Conservation (phyloP, 2,329 filamentous ascomycete species). For the Ceratocystiopsis sp. region DNA sequence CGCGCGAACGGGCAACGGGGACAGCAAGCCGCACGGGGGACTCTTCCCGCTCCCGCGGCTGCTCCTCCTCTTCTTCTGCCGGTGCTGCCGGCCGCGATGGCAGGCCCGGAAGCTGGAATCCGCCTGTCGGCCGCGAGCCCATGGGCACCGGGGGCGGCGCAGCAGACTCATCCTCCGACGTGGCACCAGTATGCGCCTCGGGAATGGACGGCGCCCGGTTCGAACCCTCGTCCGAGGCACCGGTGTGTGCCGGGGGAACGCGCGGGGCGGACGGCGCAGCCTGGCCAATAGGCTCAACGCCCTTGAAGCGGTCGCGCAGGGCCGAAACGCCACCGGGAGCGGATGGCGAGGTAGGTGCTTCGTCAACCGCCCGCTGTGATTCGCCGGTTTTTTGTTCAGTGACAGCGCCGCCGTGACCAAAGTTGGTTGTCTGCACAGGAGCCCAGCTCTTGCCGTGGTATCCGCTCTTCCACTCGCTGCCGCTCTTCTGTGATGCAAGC, state of each 20-base stretch:
- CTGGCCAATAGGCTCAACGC: conserved; percentile 51
- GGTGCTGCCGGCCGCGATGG: conserved; percentile 36
- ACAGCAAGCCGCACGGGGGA: conserved; percentile 78
- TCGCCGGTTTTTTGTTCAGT: conserved; percentile 48
- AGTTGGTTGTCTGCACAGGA: conserved; percentile 58
- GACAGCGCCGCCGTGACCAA: conserved; percentile 42
- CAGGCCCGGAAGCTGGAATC: conserved; percentile 64
- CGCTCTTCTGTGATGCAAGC: conserved; percentile 53
- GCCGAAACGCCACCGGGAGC: conserved; percentile 51
- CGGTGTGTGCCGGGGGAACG: conserved; percentile 18
- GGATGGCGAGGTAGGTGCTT: conserved; percentile 34
- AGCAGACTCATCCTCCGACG: conserved; percentile 28
- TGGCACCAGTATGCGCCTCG: too few relatives aligned
- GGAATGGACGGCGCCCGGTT: too few relatives aligned
- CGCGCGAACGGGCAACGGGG: conserved; percentile 54
- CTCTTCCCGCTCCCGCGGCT: conserved; percentile 30
- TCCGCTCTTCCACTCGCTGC: conserved; percentile 75
- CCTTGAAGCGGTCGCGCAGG: conserved; percentile 69
- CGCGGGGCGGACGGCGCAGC: conserved; percentile 17
- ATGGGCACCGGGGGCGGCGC: conserved; percentile 46
- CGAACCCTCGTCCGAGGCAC: conserved; percentile 10
- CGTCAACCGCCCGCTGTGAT: conserved; percentile 18
- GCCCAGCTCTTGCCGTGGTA: conserved; percentile 86
- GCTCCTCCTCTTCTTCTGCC: conserved; percentile 39
- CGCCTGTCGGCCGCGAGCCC: conserved; percentile 53